phyloP scores from a whole-genome alignment of 2,329 filamentous ascomycete species.

The Fusarium sp. region DNA sequence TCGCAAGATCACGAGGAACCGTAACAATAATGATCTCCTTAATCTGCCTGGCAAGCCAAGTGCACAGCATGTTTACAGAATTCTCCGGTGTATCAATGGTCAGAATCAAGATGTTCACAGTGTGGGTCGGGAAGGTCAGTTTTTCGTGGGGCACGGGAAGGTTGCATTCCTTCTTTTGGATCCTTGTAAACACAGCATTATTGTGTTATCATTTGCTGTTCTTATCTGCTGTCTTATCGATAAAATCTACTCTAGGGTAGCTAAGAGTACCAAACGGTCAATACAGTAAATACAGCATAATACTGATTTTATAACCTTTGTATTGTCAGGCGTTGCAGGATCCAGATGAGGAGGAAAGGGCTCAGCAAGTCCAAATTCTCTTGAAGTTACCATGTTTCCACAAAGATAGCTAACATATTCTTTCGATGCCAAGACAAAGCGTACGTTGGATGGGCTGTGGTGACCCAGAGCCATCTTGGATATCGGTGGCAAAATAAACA shows the following conservation, averaged over 20 bases:
- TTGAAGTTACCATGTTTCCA: background rate
- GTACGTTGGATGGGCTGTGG: no score
- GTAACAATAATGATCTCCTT: background rate
- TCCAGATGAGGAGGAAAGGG: no score
- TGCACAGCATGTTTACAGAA: background rate
- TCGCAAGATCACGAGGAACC: background rate
- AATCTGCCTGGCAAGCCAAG: background rate
- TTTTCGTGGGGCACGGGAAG: background rate
- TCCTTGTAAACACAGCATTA: background rate
- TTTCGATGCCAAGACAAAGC: no score
- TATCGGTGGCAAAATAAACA: no score
- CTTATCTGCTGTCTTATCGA: no score
- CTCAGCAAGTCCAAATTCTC: rapidly evolving
- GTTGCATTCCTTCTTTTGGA: background rate
- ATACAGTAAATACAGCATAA: background rate
- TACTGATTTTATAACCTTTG: background rate
- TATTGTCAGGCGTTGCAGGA: background rate
- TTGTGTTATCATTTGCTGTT: no score
- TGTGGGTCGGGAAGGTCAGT: background rate
- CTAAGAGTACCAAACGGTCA: no score
- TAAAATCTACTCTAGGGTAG: no score
- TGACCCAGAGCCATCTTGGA: no score
- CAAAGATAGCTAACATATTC: background rate
- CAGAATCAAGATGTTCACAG: background rate
- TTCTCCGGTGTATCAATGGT: background rate